Percentiles rank a stretch among this genome's conserved stretches.
Conservation (phyloP, 1,284 basidiomycete genomes). For the Fistulinella staudtii region DNA sequence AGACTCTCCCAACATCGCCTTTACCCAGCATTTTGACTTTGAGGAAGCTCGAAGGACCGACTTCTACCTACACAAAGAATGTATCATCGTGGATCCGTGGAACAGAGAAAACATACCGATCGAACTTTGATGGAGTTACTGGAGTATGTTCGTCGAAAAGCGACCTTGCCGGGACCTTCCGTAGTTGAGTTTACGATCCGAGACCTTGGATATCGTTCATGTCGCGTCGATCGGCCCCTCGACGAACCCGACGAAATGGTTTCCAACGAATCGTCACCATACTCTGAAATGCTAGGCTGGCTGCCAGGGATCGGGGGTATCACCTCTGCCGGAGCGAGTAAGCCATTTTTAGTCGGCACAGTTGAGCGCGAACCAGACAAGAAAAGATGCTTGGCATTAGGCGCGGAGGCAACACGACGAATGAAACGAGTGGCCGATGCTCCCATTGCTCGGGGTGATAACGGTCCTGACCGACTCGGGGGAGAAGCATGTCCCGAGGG, state of each 20-base stretch:
- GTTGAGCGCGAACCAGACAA: conserved; percentile 50
- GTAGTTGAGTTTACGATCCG: conserved; percentile 41
- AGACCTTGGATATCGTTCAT: conserved; percentile 38
- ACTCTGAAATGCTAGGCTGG: conserved; percentile 47
- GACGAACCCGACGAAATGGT: conserved; percentile 71
- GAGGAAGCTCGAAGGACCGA: conserved; percentile 85
- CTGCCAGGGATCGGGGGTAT: conserved; percentile 49
- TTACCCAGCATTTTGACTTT: conserved; percentile 95
- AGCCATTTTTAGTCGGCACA: conserved; percentile 66
- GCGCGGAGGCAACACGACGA: conserved; percentile 92
- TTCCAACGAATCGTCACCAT: conserved; percentile 65
- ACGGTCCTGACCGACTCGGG: conserved; percentile 35
- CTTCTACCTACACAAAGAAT: conserved; percentile 66
- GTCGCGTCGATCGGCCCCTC: conserved; percentile 43
- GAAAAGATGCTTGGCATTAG: conserved; percentile 92
- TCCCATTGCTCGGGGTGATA: conserved; percentile 62
- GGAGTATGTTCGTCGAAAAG: conserved; percentile 92
- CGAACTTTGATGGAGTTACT: conserved; percentile 97
- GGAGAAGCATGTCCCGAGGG: conserved; percentile 34
- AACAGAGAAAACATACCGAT: conserved; percentile 50
- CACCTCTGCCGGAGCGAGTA: conserved; percentile 63
- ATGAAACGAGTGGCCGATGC: conserved; percentile 81
- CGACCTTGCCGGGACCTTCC: conserved; percentile 57
- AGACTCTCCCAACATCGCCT: conserved; percentile 95
- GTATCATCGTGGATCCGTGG: not conserved